Evolutionary conservation across 1,139 yeast genomes (phyloP).

Genomic region (Yamadazyma dendronema): DNA sequence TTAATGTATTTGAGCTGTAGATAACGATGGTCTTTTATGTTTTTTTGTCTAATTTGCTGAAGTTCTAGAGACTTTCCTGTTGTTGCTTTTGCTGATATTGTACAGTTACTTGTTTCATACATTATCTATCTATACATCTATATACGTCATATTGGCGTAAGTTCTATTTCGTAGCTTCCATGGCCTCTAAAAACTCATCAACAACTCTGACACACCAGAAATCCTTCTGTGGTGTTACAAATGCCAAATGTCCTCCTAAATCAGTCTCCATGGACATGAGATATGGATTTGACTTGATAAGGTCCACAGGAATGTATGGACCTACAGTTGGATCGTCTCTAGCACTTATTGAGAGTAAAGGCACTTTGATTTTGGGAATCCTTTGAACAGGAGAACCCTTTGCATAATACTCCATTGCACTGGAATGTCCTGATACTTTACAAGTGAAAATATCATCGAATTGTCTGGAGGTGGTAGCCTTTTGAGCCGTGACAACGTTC

Average conservation of each 20-base stretch:
- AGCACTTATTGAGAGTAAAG: conserved; percentile 67
- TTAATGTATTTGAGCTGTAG: too few relatives aligned
- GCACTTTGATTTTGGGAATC: conserved; percentile 56
- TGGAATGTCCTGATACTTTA: conserved; percentile 66
- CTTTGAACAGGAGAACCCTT: conserved; percentile 64
- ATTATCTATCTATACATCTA: too few relatives aligned
- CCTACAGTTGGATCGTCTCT: conserved; percentile 85
- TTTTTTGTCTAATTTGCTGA: too few relatives aligned
- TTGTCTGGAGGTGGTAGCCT: conserved; percentile 39
- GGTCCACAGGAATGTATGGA: conserved; percentile 32
- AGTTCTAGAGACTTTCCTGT: too few relatives aligned
- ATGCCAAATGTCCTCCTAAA: conserved; percentile 65
- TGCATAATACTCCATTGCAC: conserved; percentile 72
- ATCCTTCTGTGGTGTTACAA: conserved; percentile 53
- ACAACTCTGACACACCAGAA: conserved; percentile 75
- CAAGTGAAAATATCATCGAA: conserved; percentile 78
- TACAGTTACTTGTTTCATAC: too few relatives aligned
- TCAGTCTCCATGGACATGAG: conserved; percentile 40
- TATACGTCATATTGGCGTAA: too few relatives aligned
- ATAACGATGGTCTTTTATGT: too few relatives aligned
- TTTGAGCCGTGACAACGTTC: conserved; percentile 27
- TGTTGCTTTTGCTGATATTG: too few relatives aligned
- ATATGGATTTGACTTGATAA: conserved; percentile 30
- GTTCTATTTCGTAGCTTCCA: too few relatives aligned
- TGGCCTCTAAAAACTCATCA: conserved; percentile 56